phyloP scores from a whole-genome alignment of 73 alveolate genomes.

The Paramecium caudatum region DNA sequence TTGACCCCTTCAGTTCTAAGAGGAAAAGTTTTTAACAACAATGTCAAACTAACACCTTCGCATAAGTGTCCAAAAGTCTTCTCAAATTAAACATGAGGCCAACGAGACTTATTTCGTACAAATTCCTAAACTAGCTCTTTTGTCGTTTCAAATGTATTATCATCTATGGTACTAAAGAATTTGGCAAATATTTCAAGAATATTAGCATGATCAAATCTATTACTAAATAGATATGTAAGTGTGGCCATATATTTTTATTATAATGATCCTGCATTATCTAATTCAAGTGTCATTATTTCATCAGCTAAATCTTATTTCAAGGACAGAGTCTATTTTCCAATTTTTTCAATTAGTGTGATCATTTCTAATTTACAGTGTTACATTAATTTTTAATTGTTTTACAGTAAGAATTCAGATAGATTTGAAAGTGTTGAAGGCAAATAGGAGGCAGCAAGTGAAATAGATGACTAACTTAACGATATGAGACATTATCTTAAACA shows the following conservation, averaged over 20 bases:
- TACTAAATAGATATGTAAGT: conserved; percentile 39
- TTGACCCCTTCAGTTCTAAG: conserved; percentile 4
- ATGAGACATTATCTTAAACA: conserved; percentile 52
- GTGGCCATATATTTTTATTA: conserved; percentile 25
- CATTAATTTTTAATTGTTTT: conserved; percentile 7
- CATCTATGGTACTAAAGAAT: conserved; percentile 36
- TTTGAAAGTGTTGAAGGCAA: conserved; percentile 55
- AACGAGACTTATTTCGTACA: conserved; percentile 24
- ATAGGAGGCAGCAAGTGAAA: conserved; percentile 3
- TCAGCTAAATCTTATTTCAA: conserved; percentile 31
- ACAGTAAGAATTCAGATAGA: conserved; percentile 8
- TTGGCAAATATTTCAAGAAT: conserved; percentile 10
- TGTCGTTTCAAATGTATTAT: neutral
- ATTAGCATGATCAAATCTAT: conserved; percentile 72
- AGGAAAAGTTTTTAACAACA: conserved; percentile 17
- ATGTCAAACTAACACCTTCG: neutral
- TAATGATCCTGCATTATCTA: conserved; percentile 29
- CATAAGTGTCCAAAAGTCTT: conserved; percentile 28
- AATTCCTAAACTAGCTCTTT: neutral
- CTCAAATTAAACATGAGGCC: conserved; percentile 61
- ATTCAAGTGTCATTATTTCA: conserved; percentile 37
- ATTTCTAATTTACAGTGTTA: conserved; percentile 34
- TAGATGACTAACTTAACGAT: neutral
- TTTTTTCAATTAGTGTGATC: neutral
- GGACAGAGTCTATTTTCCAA: conserved; percentile 7